Conservation (phyloP, 1,139 yeast genomes). For the Debaryomycetaceae sp. region DNA sequence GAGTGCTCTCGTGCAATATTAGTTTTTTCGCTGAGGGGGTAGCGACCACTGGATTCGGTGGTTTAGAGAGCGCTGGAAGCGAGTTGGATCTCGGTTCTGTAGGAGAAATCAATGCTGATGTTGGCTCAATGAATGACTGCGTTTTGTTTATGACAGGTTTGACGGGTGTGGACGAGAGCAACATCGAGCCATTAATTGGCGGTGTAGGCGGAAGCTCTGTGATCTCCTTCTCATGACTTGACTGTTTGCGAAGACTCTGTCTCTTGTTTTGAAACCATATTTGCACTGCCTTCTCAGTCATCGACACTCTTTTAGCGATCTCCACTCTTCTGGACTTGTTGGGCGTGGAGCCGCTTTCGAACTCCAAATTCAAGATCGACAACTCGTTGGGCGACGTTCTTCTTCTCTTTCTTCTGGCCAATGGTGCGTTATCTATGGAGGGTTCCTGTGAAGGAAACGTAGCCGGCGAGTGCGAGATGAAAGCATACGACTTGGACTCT, state of each 20-base stretch:
- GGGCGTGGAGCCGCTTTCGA: conserved; percentile 75
- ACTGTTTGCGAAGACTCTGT: conserved; percentile 68
- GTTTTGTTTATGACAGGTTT: conserved; percentile 24
- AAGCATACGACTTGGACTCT: conserved; percentile 61
- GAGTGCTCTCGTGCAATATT: conserved; percentile 10
- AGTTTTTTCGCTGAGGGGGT: conserved; percentile 8
- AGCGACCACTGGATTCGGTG: conserved; percentile 5
- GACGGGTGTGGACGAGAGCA: conserved; percentile 25
- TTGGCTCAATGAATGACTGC: conserved; percentile 25
- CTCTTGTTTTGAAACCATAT: conserved; percentile 97
- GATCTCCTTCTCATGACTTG: conserved; percentile 37
- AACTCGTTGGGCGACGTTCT: conserved; percentile 90
- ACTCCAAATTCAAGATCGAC: conserved; percentile 74
- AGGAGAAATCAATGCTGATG: conserved; percentile 17
- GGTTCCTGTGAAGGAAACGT: conserved; percentile 86
- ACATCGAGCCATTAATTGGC: conserved; percentile 6
- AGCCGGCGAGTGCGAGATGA: conserved; percentile 86
- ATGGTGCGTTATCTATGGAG: conserved; percentile 78
- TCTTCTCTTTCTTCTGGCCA: conserved; percentile 91
- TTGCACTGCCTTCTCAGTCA: conserved; percentile 97
- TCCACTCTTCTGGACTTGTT: conserved; percentile 69
- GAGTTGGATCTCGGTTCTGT: conserved; percentile 21
- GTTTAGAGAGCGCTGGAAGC: conserved; percentile 10
- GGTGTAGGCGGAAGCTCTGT: conserved; percentile 45
- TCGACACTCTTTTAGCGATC: conserved; percentile 74